Evolutionary conservation across 345 rosid genomes (phyloP).

Genomic region (Odontarrhena argentea): DNA sequence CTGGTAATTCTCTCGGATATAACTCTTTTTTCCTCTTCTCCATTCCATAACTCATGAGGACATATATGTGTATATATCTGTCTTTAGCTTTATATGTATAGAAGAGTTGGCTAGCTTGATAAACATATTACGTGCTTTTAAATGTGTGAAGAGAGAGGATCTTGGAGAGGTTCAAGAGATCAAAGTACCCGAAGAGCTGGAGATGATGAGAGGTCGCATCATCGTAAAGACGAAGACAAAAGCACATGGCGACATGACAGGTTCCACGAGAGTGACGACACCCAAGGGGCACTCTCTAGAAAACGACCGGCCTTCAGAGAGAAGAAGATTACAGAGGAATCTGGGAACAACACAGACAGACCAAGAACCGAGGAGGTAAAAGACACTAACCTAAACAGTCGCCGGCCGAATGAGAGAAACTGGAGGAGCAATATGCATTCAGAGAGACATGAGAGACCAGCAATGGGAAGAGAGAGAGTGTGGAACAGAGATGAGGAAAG

Average conservation of each 20-base stretch:
- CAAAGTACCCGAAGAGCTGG: constrained; percentile 45
- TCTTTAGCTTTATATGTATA: not conserved
- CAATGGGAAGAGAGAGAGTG: constrained; percentile 47
- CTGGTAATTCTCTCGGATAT: constrained; percentile 47
- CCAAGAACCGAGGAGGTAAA: constrained; percentile 45
- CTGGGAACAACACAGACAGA: constrained; percentile 43
- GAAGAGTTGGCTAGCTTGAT: not conserved
- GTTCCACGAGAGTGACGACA: constrained; percentile 59
- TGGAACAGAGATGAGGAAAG: constrained; percentile 61
- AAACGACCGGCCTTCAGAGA: constrained; percentile 94
- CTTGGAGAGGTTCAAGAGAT: constrained; percentile 64
- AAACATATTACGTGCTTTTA: constrained; percentile 20
- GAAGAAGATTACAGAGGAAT: constrained; percentile 54
- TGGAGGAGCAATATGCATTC: constrained; percentile 46
- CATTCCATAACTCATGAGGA: not conserved
- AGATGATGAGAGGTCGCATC: constrained; percentile 52
- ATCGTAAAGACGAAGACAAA: constrained; percentile 47
- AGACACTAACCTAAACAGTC: constrained; percentile 37
- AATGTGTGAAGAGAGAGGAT: constrained; percentile 56
- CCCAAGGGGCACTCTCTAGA: constrained; percentile 48
- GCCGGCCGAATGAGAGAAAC: constrained; percentile 54
- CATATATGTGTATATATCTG: not conserved
- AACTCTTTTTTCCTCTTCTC: constrained; percentile 6
- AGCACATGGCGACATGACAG: constrained; percentile 68
- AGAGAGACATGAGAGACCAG: constrained; percentile 47